Evolutionary conservation across 805 yeast species (phyloP).

Genomic region (Wickerhamomyces tratensis): DNA sequence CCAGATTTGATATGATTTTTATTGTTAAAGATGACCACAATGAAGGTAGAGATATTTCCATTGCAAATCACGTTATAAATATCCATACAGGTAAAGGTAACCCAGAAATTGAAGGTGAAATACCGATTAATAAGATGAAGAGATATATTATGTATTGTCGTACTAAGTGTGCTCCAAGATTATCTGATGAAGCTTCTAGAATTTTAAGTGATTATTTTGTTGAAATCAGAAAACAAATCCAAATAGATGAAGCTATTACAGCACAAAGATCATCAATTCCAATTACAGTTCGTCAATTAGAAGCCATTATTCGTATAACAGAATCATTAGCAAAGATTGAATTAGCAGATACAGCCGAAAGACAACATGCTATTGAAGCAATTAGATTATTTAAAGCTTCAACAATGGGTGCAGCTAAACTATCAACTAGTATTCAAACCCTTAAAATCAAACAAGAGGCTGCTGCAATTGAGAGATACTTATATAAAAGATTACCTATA

Average conservation of each 20-base stretch:
- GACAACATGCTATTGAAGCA: conserved; percentile 91
- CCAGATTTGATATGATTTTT: conserved; percentile 98
- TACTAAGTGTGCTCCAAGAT: conserved; percentile 84
- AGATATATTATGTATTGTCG: conserved; percentile 88
- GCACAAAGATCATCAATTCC: conserved; percentile 93
- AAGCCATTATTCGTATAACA: conserved; percentile 92
- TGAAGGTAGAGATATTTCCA: conserved; percentile 71
- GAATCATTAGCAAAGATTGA: conserved; percentile 88
- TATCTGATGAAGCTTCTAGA: conserved; percentile 84
- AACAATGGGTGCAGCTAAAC: conserved; percentile 85
- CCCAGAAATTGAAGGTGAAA: conserved; percentile 59
- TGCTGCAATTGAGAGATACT: conserved; percentile 68
- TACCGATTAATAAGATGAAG: conserved; percentile 85
- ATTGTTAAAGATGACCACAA: conserved; percentile 94
- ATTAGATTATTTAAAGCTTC: conserved; percentile 91
- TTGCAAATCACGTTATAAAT: conserved; percentile 92
- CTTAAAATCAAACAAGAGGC: conserved; percentile 60
- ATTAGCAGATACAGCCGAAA: conserved; percentile 74
- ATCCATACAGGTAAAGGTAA: conserved; percentile 77
- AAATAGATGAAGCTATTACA: conserved; percentile 68
- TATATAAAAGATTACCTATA: conserved; percentile 84
- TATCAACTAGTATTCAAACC: conserved; percentile 42
- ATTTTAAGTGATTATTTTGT: conserved; percentile 88
- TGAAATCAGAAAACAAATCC: conserved; percentile 75
- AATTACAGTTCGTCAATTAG: conserved; percentile 93